phyloP scores from a whole-genome alignment of 257 asterid genomes.

The Rubia yunnanensis region DNA sequence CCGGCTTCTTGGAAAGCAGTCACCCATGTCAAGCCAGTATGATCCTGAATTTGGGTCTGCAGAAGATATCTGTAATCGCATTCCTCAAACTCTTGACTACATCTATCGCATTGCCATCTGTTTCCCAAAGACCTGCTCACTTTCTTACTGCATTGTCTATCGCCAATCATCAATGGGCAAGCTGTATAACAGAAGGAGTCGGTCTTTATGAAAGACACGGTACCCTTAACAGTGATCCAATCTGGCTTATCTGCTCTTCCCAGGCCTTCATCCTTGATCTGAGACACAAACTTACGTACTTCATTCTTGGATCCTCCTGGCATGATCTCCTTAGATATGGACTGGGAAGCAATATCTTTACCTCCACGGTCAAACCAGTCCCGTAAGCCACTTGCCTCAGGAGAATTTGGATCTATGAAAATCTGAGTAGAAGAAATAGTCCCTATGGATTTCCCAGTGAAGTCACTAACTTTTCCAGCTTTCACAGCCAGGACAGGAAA shows the following conservation, averaged over 20 bases:
- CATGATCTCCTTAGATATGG: slow-evolving; percentile 61
- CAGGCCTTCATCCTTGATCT: slow-evolving; percentile 86
- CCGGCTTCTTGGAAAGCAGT: slow-evolving; percentile 95
- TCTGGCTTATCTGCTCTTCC: slow-evolving; percentile 92
- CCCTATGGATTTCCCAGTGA: slow-evolving; percentile 83
- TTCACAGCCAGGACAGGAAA: slow-evolving; percentile 79
- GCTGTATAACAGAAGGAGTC: slow-evolving; percentile 86
- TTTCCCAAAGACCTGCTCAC: slow-evolving; percentile 50
- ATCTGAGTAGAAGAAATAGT: slow-evolving; percentile 83
- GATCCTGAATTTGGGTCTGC: slow-evolving; percentile 87
- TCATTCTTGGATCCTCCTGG: slow-evolving; percentile 64
- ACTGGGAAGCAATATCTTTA: slow-evolving; percentile 57
- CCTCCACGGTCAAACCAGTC: slow-evolving; percentile 81
- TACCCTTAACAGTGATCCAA: slow-evolving; percentile 88
- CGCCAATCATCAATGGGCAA: slow-evolving; percentile 90
- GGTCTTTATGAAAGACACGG: slow-evolving; percentile 64
- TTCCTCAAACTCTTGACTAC: slow-evolving; percentile 78
- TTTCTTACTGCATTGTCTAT: slow-evolving; percentile 85
- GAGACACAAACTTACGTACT: slow-evolving; percentile 55
- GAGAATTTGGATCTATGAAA: slow-evolving; percentile 67
- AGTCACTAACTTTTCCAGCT: slow-evolving; percentile 86
- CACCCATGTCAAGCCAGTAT: slow-evolving; percentile 83
- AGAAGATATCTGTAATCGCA: slow-evolving; percentile 88
- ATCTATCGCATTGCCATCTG: slow-evolving; percentile 80
- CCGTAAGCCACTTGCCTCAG: slow-evolving; percentile 52